Base-by-base conservation (phyloP, 176 grass and related monocot genomes). In the Avena sativa region DNA sequence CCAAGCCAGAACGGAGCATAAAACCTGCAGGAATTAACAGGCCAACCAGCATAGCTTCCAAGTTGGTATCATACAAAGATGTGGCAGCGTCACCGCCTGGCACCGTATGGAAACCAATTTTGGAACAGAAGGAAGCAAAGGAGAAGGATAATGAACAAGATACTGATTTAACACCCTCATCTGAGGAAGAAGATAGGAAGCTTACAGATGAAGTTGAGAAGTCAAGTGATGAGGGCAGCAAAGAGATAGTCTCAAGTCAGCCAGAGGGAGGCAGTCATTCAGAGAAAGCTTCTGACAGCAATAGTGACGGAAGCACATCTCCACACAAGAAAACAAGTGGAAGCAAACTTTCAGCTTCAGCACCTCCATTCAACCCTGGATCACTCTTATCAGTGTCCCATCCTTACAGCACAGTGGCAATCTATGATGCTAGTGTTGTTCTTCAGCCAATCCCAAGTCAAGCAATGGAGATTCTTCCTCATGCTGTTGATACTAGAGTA, bases 301-400 rank as follows among this genome's bases (percentile, higher is more conserved):
- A 89, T 52, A 86, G 81, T 26, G 76, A 89, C 2, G 85, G 91
- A 79, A 84, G 89, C 56, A 87, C 85, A 58, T 85, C 87, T 36
- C 79, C 72, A 34, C 13, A 76, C 20, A 96, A 96, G 77, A 93
- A 91, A 79, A 82, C 69, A 74, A 88, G 70, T 84, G 91, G 89
- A 85, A 97, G 97, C 89, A 99, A 99, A 79, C 92, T 99, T 69
- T 99, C 97, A 79, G 97, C 97, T 85, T 99, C 91, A 67, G 97
- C 97, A 6, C 97, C 94, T 81, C 97, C 97, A 50, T 99, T 99
- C 86, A 99, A 94, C 81, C 97, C 97, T 36, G 87, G 94, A 64
- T 94, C 94, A 4, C 76, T 93, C 8, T 84, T 95, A 55, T 86
- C 92, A 12, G 74, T 98, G 90, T 92, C 89, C 19, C 93, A 94